phyloP scores from a whole-genome alignment of 805 yeast genomes.

The Novakomyces olei region DNA sequence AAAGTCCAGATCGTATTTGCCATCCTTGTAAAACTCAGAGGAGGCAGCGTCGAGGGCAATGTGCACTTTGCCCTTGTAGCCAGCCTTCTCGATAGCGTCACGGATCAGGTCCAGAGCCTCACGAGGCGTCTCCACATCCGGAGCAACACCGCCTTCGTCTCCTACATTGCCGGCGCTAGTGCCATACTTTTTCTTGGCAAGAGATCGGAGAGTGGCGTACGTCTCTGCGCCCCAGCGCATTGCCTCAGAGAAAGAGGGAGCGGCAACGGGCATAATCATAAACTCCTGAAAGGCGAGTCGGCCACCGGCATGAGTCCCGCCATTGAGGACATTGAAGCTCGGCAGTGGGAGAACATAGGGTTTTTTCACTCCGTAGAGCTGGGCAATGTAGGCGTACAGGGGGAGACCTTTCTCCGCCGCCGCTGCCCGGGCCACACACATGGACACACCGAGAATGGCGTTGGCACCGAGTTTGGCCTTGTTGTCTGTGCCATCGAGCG shows the following conservation, averaged over 20 bases:
- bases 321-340: conserved; percentile 93
- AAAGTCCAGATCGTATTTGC: conserved; percentile 94
- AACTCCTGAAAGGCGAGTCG: conserved; percentile 97
- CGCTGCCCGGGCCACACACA: conserved; percentile 93
- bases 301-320: conserved; percentile 99
- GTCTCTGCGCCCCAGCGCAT: conserved; percentile 94
- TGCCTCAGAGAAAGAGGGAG: conserved; percentile 80
- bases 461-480: conserved; percentile 91
- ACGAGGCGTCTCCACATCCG: conserved; percentile 81
- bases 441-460: conserved; percentile 94
- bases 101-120: conserved; percentile 92
- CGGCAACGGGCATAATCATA: conserved; percentile 94
- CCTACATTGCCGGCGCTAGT: conserved; percentile 98
- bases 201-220: conserved; percentile 84
- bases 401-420: conserved; percentile 89
- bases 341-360: conserved; percentile 97
- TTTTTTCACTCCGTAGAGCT: conserved; percentile 48
- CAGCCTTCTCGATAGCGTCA: conserved; percentile 77
- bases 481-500: conserved; percentile 92
- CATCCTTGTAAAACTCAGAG: conserved; percentile 92
- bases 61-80: conserved; percentile 78
- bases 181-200: conserved; percentile 90
- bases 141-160: conserved; percentile 99
- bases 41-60: conserved; percentile 95
- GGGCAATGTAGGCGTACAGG: conserved; percentile 77